These are phyloP conservation scores for Pholiota conissans DNA, from an alignment of 768 basidiomycete species.

Conservation along the genomic window DNA sequence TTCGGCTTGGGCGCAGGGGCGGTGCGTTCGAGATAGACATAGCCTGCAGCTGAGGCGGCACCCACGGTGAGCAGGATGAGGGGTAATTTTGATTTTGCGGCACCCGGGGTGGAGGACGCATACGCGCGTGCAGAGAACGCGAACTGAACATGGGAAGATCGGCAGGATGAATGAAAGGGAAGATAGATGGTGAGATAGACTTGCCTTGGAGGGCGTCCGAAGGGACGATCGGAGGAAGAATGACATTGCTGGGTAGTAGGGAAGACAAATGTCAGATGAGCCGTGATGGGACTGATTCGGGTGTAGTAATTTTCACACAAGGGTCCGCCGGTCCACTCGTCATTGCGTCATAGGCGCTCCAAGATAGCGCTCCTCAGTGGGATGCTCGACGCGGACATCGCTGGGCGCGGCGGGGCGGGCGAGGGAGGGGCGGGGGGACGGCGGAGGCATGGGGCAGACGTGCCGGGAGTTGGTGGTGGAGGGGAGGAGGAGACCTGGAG, in stretches of 20 bases:
- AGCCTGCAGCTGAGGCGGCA: slow-evolving; percentile 40
- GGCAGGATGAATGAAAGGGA: not conserved
- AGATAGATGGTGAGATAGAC: slow-evolving; percentile 8
- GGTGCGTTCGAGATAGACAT: slow-evolving; percentile 49
- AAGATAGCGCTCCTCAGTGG: not conserved
- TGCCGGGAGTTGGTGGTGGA: not conserved
- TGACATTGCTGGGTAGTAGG: slow-evolving; percentile 43
- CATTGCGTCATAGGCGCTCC: slow-evolving; percentile 21
- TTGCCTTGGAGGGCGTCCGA: slow-evolving; percentile 42
- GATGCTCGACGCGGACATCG: not conserved
- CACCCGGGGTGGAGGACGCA: slow-evolving; percentile 39
- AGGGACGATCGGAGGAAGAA: slow-evolving; percentile 37
- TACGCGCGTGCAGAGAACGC: slow-evolving; percentile 37
- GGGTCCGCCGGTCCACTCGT: slow-evolving; percentile 4
- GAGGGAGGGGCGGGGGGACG: not conserved
- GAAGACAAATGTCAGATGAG: slow-evolving; percentile 1
- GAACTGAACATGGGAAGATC: slow-evolving; percentile 19
- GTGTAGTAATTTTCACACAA: slow-evolving; percentile 14
- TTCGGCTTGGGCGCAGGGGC: slow-evolving; percentile 28
- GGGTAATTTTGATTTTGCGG: slow-evolving; percentile 51
- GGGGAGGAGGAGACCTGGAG: not conserved
- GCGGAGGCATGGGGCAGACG: not conserved
- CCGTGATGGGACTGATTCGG: slow-evolving; percentile 1
- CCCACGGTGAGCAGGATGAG: slow-evolving; percentile 50
- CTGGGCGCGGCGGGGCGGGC: not conserved